Percentiles rank a stretch among this genome's conserved stretches.
Evolutionary conservation across 2,329 filamentous ascomycete species (phyloP).

Genomic region (Fusarium proliferatum): DNA sequence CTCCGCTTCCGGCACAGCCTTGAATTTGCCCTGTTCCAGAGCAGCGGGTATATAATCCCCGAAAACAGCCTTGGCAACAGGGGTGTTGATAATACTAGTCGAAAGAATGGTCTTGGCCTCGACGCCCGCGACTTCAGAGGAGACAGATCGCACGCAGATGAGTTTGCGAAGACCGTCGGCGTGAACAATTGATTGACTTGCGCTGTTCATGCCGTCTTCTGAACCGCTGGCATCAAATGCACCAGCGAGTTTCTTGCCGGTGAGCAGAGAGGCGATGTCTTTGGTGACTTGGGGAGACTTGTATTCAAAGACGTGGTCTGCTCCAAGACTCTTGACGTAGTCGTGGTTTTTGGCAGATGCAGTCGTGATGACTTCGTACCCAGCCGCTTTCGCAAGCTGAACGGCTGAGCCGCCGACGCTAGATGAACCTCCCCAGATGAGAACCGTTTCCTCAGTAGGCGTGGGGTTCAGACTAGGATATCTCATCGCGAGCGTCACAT

Average conservation of each 20-base stretch:
- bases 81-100: conserved; percentile 14
- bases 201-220: conserved; percentile 5
- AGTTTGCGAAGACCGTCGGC: conserved; percentile 21
- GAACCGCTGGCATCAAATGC: conserved; percentile 21
- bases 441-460: not conserved
- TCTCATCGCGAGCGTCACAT: conserved; percentile 13
- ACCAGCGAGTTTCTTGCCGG: conserved; percentile 5
- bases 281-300: conserved; percentile 41
- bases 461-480: conserved; percentile 1
- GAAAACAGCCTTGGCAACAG: conserved; percentile 27
- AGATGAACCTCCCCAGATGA: conserved; percentile 62
- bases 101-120: conserved; percentile 13
- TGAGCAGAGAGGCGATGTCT: conserved; percentile 22
- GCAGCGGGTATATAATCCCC: conserved; percentile 23
- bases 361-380: conserved; percentile 59
- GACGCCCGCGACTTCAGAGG: not conserved
- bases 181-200: conserved; percentile 9
- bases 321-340: conserved; percentile 56
- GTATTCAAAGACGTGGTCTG: conserved; percentile 58
- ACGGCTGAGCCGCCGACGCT: conserved; percentile 59
- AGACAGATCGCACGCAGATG: conserved; percentile 13
- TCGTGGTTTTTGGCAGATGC: conserved; percentile 57
- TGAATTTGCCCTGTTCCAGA: conserved; percentile 17
- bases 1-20: conserved; percentile 16
- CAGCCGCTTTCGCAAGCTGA: conserved; percentile 57